Evolutionary conservation across 257 asterid genomes (phyloP).

Genomic region (Plantago elongata): DNA sequence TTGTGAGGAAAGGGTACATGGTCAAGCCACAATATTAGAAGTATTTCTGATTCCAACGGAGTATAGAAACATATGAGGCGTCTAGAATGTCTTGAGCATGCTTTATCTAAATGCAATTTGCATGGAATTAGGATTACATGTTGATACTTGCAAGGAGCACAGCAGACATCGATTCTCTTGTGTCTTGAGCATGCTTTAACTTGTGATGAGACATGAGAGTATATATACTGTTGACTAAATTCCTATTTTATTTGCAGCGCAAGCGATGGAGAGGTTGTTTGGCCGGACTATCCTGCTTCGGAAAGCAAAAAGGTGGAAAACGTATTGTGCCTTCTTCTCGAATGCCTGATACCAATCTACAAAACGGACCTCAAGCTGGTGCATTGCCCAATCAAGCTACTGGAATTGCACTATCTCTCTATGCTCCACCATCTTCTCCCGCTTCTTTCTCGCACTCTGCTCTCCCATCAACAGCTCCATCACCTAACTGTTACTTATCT

Average conservation of each 20-base stretch:
- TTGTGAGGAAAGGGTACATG: too few species aligned
- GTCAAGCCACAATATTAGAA: too few species aligned
- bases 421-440: slow-evolving; percentile 78
- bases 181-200: slow-evolving; percentile 1
- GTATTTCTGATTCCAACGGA: too few species aligned
- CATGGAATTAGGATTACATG: too few species aligned
- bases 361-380: slow-evolving; percentile 61
- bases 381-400: slow-evolving; percentile 51
- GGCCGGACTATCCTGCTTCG: slow-evolving; percentile 79
- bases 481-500: slow-evolving; percentile 48
- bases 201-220: not conserved
- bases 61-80: too few species aligned
- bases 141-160: too few species aligned
- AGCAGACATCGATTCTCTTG: slow-evolving; percentile 3
- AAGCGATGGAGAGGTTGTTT: slow-evolving; percentile 86
- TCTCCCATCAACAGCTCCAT: slow-evolving; percentile 52
- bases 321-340: slow-evolving; percentile 92
- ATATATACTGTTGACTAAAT: not conserved
- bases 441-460: slow-evolving; percentile 59
- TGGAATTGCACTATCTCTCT: slow-evolving; percentile 39
- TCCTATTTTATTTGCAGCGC: slow-evolving; percentile 44
- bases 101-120: too few species aligned
- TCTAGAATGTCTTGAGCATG: too few species aligned
- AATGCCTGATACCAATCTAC: slow-evolving; percentile 64
- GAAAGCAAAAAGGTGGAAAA: slow-evolving; percentile 83